Conservation (phyloP, 495 filamentous ascomycete species). For the Xylaria intraflava region DNA sequence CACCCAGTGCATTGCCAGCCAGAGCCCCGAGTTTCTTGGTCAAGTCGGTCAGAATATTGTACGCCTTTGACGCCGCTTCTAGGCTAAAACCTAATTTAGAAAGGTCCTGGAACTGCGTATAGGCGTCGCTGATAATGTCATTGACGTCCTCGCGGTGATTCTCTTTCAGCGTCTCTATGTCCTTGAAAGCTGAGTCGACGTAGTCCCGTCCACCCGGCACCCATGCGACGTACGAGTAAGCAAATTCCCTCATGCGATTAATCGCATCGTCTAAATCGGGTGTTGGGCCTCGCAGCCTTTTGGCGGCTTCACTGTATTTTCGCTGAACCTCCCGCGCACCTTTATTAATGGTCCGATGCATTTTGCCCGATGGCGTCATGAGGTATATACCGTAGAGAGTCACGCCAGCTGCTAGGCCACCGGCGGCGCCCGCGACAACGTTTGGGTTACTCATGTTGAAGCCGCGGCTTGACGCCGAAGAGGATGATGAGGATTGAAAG, state of each 20-base stretch:
- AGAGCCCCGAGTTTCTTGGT: slow-evolving; percentile 45
- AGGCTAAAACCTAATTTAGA: slow-evolving; percentile 44
- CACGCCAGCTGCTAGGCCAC: slow-evolving; percentile 32
- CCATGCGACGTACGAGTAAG: slow-evolving; percentile 55
- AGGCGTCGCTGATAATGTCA: slow-evolving; percentile 52
- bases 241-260: slow-evolving; percentile 49
- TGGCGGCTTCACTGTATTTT: slow-evolving; percentile 45
- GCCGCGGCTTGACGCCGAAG: slow-evolving; percentile 21
- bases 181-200: slow-evolving; percentile 55
- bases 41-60: slow-evolving; percentile 49
- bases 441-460: slow-evolving; percentile 36
- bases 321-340: slow-evolving; percentile 44
- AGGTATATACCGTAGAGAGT: slow-evolving; percentile 49
- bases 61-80: slow-evolving; percentile 44
- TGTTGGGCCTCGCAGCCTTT: slow-evolving; percentile 45
- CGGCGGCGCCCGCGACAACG: slow-evolving; percentile 45
- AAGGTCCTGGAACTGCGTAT: slow-evolving; percentile 49
- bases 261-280: slow-evolving; percentile 55
- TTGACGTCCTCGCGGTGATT: slow-evolving; percentile 59
- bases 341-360: slow-evolving; percentile 33
- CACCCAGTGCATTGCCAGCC: slow-evolving; percentile 47
- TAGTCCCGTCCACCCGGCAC: slow-evolving; percentile 58
- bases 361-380: slow-evolving; percentile 49
- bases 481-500: slow-evolving; percentile 41
- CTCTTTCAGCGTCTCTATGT: slow-evolving; percentile 52